Base-by-base conservation (phyloP, 164 flowering plant genomes). In the Dillenia turbinata region DNA sequence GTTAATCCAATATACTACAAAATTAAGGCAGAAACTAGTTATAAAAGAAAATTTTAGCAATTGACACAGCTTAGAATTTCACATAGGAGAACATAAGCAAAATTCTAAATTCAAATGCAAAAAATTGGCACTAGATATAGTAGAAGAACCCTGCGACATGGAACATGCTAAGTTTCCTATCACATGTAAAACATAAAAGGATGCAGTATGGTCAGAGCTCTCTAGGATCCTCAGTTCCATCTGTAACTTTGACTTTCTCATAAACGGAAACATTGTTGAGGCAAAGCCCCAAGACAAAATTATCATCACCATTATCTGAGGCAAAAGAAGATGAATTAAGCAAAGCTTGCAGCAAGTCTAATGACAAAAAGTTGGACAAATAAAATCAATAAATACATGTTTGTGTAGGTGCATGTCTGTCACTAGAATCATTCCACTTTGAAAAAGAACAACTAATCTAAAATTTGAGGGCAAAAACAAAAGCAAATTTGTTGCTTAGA, bases 251-350 rank as follows among this genome's bases (percentile, higher is more conserved):
- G 40, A 85, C 64, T 63, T 81, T 84, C 54, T 76, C 96, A 73
- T 68, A 73, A 13, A 74, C 50, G 44, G 90, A 85, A 60, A 73
- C 80, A 63, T 72, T 73, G 77, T 85, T 96, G 46, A 83, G 60
- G 52, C 85, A 82, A 52, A 94, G 79, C 56, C 97, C 99, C 72
- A 89, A 17, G 16, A 94, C 66, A 74, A 88, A 62, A 77, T 89
- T 94, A 69, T 91, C 96, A 72, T 87, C 90, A 44, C 80, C 97
- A 71, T 79, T 83, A 52, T 73, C 98, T 93, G 86, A 61, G 82
- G 68, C 44, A 60, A 45, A 61, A 57, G 14, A 62, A 49, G 16
- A 17, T 47, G 10, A 15, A 44, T 61, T 49, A 57, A 57, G 49
- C 50, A 53, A 44, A 24, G 63, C 15, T 52, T 54, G 9, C 11